Evolutionary conservation across 257 asterid species (phyloP).

Genomic region (Primulina eburnea): DNA sequence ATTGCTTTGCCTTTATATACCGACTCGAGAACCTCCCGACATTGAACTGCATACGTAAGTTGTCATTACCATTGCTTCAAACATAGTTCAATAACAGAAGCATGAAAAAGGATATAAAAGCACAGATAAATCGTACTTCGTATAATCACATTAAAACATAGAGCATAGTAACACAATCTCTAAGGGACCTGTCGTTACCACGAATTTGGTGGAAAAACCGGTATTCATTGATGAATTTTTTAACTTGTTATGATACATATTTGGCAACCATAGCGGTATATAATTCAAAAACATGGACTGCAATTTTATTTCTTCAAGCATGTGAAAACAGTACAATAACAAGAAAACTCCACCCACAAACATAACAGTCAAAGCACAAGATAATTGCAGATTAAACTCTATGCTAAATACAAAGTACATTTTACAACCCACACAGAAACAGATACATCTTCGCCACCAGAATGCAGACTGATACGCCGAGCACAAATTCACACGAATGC

Average conservation of each 20-base stretch:
- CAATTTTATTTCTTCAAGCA: background rate
- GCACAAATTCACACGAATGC: background rate
- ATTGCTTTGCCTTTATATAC: constrained; percentile 25
- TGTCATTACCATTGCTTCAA: constrained; percentile 13
- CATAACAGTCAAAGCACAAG: background rate
- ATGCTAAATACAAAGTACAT: background rate
- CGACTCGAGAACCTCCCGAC: constrained; percentile 31
- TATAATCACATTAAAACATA: background rate
- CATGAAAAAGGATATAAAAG: background rate
- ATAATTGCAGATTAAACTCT: background rate
- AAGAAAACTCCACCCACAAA: background rate
- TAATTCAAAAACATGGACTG: background rate
- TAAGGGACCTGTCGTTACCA: background rate
- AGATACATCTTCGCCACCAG: background rate
- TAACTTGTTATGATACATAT: background rate
- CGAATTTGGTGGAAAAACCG: background rate
- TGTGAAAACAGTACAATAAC: background rate
- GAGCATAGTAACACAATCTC: background rate
- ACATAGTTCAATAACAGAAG: background rate
- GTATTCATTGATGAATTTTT: background rate
- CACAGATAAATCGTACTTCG: background rate
- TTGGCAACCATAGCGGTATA: background rate
- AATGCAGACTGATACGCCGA: constrained; percentile 7
- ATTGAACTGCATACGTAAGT: constrained; percentile 28
- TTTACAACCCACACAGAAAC: background rate